These are phyloP conservation scores for Puccinia polysora DNA, from an alignment of 1,284 basidiomycete species.

Conservation along the genomic window DNA sequence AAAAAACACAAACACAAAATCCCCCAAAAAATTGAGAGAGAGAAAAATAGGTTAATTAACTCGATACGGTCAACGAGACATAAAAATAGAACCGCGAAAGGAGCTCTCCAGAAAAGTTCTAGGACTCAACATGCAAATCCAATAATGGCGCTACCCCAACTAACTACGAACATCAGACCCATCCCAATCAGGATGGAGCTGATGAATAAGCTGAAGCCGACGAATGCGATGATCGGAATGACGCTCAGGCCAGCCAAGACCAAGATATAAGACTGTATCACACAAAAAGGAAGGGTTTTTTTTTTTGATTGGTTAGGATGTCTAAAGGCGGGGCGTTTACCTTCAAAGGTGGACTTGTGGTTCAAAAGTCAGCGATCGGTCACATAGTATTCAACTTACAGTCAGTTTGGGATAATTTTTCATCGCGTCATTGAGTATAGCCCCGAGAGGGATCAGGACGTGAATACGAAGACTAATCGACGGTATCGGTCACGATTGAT, in stretches of 20 bases:
- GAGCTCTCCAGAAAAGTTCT: no score
- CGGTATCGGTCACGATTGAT: no score
- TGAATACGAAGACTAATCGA: conserved; percentile 16
- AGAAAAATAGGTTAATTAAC: background rate
- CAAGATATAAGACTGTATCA: conserved; percentile 43
- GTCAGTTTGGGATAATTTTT: conserved; percentile 37
- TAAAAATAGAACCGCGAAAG: background rate
- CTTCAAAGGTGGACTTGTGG: no score
- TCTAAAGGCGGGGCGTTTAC: no score
- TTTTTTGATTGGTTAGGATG: no score
- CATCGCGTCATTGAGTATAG: conserved; percentile 40
- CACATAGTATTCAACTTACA: conserved; percentile 11
- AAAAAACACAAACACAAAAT: no score
- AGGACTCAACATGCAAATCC: conserved; percentile 39
- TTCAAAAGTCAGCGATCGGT: no score
- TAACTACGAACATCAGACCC: conserved; percentile 37
- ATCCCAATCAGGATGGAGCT: conserved; percentile 45
- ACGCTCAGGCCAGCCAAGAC: conserved; percentile 42
- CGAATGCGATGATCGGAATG: conserved; percentile 45
- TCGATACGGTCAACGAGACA: background rate
- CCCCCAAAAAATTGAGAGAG: background rate
- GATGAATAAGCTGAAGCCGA: conserved; percentile 45
- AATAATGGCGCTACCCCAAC: conserved; percentile 33
- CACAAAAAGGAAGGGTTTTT: no score
- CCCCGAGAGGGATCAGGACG: conserved; percentile 7